These are phyloP conservation scores for Lodderomyces elongisporus DNA, from an alignment of 1,139 yeast species.

Conservation along the genomic window DNA sequence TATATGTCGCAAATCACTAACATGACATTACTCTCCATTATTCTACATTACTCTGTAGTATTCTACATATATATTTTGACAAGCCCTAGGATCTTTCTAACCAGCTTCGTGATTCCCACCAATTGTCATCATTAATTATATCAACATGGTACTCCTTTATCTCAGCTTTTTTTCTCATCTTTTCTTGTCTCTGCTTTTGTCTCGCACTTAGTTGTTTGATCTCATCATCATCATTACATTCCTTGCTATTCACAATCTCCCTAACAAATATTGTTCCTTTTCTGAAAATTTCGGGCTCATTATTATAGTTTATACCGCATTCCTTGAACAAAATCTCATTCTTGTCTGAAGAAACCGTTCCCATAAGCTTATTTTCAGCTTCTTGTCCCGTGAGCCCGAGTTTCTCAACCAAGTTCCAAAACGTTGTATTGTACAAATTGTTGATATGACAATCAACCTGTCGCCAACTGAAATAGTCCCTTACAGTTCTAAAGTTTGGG, in stretches of 20 bases:
- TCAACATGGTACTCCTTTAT: conserved; percentile 50
- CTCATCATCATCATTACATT: too few relatives aligned
- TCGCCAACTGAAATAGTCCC: conserved; percentile 91
- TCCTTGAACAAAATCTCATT: conserved; percentile 76
- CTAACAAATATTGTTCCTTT: conserved; percentile 77
- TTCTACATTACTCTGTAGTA: too few relatives aligned
- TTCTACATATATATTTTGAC: too few relatives aligned
- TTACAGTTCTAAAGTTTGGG: conserved; percentile 56
- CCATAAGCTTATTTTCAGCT: conserved; percentile 68
- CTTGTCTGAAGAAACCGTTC: conserved; percentile 78
- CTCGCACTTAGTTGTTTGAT: conserved; percentile 23
- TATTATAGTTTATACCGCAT: conserved; percentile 83
- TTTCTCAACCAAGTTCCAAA: conserved; percentile 76
- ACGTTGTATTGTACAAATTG: conserved; percentile 86
- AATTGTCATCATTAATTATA: conserved; percentile 47
- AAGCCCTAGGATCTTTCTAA: too few relatives aligned
- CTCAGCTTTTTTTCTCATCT: conserved; percentile 40
- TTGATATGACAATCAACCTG: conserved; percentile 97
- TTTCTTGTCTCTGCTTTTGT: conserved; percentile 45
- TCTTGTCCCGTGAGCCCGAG: conserved; percentile 73
- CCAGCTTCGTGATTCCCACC: conserved; percentile 50
- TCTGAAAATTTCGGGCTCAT: conserved; percentile 80
- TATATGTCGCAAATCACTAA: too few relatives aligned
- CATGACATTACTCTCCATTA: too few relatives aligned
- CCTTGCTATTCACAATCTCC: conserved; percentile 34